Conservation (phyloP, 495 filamentous ascomycete genomes). For the Massariosphaeria phaeospora region DNA sequence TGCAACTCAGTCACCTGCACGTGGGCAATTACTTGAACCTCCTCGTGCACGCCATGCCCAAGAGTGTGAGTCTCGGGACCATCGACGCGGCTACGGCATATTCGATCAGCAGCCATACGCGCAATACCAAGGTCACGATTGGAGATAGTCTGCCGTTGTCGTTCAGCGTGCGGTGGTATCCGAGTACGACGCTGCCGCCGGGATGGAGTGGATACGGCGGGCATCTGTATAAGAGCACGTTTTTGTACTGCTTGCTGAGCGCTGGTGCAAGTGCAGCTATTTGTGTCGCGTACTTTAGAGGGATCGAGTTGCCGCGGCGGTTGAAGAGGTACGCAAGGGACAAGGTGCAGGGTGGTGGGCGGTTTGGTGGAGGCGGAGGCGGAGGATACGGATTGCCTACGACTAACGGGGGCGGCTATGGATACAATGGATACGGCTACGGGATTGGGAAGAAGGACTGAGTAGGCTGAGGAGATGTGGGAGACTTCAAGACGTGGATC, state of each 20-base stretch:
- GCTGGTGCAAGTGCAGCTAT: constrained; percentile 53
- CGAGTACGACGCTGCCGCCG: constrained; percentile 59
- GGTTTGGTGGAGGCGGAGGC: constrained; percentile 19
- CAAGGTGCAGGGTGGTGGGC: constrained; percentile 27
- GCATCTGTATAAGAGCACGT: constrained; percentile 60
- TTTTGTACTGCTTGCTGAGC: constrained; percentile 59
- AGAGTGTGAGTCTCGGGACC: constrained; percentile 53
- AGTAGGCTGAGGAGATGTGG: no score
- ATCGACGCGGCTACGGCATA: constrained; percentile 85
- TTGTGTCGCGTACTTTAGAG: constrained; percentile 58
- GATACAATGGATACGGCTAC: constrained; percentile 39
- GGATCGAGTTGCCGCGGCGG: constrained; percentile 53
- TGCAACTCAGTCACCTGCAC: constrained; percentile 87
- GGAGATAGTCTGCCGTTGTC: constrained; percentile 77
- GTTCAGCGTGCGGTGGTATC: constrained; percentile 83
- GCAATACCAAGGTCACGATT: constrained; percentile 65
- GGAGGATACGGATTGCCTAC: constrained; percentile 40
- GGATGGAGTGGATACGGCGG: constrained; percentile 56
- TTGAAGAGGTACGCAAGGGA: constrained; percentile 44
- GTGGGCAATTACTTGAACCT: constrained; percentile 85
- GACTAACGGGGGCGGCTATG: constrained; percentile 25
- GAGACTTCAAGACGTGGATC: neutral
- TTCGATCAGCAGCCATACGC: constrained; percentile 60
- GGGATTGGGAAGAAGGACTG: constrained; percentile 36
- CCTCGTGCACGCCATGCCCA: constrained; percentile 66